These are phyloP conservation scores for Starmerella etchellsii DNA, from an alignment of 805 yeast species.

Conservation along the genomic window DNA sequence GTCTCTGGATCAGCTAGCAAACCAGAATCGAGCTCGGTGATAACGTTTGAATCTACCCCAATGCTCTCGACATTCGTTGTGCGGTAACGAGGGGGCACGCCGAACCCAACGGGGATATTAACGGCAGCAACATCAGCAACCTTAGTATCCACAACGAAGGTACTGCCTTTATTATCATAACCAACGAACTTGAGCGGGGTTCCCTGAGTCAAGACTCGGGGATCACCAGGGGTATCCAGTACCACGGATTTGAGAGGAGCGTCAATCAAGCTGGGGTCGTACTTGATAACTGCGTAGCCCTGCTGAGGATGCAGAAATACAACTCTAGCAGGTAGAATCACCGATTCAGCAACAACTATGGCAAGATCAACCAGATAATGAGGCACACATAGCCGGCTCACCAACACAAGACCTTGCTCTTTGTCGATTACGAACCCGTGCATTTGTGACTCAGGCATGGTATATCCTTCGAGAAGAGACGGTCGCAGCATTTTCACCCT, in stretches of 20 bases:
- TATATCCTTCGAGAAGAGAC: constrained; percentile 61
- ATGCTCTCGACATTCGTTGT: constrained; percentile 74
- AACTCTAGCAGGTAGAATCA: constrained; percentile 66
- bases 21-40: constrained; percentile 64
- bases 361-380: constrained; percentile 68
- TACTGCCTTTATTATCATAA: constrained; percentile 53
- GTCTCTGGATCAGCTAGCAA: constrained; percentile 53
- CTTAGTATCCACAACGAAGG: constrained; percentile 60
- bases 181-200: constrained; percentile 71
- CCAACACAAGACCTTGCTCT: constrained; percentile 61
- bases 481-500: constrained; percentile 54
- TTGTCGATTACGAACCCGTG: constrained; percentile 79
- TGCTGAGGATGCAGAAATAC: constrained; percentile 77
- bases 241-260: constrained; percentile 63
- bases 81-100: constrained; percentile 64
- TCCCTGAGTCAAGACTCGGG: constrained; percentile 44
- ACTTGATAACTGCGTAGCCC: constrained; percentile 71
- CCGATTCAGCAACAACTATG: constrained; percentile 74
- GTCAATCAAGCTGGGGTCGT: constrained; percentile 59
- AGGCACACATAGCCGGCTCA: constrained; percentile 66
- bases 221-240: not conserved
- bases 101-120: constrained; percentile 51
- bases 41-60: constrained; percentile 56
- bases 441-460: constrained; percentile 46
- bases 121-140: constrained; percentile 66